A percentile compares a stretch with the other conserved stretches of the same genome.
phyloP scores from a whole-genome alignment of 2,329 filamentous ascomycete genomes.

The Phaeosphaeriaceae sp. region DNA sequence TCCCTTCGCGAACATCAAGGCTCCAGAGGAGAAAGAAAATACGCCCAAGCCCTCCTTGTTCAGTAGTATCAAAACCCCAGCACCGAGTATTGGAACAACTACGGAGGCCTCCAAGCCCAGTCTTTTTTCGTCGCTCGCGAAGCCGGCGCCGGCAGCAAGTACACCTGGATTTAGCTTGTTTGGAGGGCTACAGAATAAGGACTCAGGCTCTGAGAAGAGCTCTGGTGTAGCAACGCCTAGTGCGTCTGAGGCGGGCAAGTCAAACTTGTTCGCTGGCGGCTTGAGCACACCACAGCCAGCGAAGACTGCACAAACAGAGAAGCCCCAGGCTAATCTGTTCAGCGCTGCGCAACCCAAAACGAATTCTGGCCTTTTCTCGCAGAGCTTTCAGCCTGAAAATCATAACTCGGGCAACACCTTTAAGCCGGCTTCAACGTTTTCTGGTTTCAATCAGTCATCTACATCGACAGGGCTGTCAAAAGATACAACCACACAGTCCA shows the following conservation, averaged over 20 bases:
- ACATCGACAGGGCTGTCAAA: constrained; percentile 12
- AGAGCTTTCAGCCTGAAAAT: constrained; percentile 21
- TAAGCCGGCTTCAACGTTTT: constrained; percentile 14
- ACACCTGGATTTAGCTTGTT: constrained; percentile 23
- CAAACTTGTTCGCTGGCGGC: constrained; percentile 22
- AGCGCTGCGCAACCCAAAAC: constrained; percentile 26
- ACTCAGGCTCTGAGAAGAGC: constrained; percentile 9
- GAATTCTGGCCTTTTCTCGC: constrained; percentile 25
- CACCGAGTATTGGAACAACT: constrained; percentile 2
- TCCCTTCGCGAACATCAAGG: constrained; percentile 24
- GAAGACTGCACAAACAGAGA: constrained; percentile 21
- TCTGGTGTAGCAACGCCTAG: constrained; percentile 10
- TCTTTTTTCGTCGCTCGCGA: constrained; percentile 24
- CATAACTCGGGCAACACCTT: constrained; percentile 13
- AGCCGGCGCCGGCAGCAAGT: constrained; percentile 16
- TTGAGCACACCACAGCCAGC: constrained; percentile 33
- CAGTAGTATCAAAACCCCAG: constrained; percentile 12
- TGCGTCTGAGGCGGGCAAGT: constrained; percentile 20
- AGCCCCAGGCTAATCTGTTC: constrained; percentile 22
- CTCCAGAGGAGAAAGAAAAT: constrained; percentile 4
- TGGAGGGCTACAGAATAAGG: constrained; percentile 19
- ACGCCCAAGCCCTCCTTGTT: constrained; percentile 15
- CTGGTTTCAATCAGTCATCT: constrained; percentile 14
- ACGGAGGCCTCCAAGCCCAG: constrained; percentile 26
- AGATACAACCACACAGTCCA: constrained; percentile 12